These are phyloP conservation scores for Tolypocladium amazonense DNA, from an alignment of 2,329 filamentous ascomycete species.

Conservation along the genomic window DNA sequence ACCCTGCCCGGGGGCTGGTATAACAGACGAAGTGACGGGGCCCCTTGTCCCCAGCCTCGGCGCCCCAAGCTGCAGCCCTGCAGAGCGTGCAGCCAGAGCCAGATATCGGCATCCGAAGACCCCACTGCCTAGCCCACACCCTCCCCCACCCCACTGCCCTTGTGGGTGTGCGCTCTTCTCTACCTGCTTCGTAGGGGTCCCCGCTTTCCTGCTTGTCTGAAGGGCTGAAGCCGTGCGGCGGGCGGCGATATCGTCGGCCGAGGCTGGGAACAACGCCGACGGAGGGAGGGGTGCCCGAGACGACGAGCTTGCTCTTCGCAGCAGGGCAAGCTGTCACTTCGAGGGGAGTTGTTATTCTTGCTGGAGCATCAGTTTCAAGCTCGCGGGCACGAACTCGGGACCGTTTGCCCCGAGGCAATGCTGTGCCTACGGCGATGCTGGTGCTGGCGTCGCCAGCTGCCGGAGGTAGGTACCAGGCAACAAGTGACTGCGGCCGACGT, in stretches of 20 bases:
- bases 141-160: too few relatives aligned
- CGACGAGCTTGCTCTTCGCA: neutral
- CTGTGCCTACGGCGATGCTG: neutral
- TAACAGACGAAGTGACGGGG: neutral
- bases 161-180: neutral
- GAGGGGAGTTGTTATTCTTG: neutral
- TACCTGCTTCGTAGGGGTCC: neutral
- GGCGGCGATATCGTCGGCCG: conserved; percentile 1
- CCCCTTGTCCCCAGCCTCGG: neutral
- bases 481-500: neutral
- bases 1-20: neutral
- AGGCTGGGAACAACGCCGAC: neutral
- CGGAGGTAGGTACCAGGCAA: neutral
- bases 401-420: too few relatives aligned
- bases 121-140: neutral
- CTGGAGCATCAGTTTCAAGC: neutral
- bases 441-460: neutral
- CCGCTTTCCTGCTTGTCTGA: neutral
- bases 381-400: too few relatives aligned
- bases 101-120: neutral
- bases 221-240: neutral
- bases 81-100: neutral
- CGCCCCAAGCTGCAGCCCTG: neutral
- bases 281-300: neutral
- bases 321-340: neutral